A percentile compares a stretch with the other conserved stretches of the same genome.
Conservation (phyloP, 2,329 filamentous ascomycete genomes). For the Hymenoscyphus salicellus region DNA sequence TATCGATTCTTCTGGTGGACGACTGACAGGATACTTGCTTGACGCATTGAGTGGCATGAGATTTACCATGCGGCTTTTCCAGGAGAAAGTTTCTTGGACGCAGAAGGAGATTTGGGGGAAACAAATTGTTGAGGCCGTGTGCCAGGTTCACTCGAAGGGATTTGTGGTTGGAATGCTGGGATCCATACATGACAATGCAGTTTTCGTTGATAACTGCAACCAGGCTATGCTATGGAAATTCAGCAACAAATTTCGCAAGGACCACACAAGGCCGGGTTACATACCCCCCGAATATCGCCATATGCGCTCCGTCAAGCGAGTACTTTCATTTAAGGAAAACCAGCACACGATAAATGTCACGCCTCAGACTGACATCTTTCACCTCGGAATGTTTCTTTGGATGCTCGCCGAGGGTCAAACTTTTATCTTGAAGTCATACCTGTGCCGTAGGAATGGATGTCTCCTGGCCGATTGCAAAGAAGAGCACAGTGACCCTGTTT, state of each 20-base stretch:
- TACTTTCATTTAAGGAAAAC: not conserved
- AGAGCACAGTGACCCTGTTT: not conserved
- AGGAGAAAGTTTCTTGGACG: not conserved
- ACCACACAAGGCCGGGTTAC: not conserved
- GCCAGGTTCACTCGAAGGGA: not conserved
- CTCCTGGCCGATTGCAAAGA: not conserved
- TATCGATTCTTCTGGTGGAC: not conserved
- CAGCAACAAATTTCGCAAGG: not conserved
- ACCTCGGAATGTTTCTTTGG: not conserved
- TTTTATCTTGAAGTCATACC: not conserved
- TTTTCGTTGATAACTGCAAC: not conserved
- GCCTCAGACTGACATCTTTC: not conserved
- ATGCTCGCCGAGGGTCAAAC: not conserved
- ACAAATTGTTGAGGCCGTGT: not conserved
- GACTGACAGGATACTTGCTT: not conserved
- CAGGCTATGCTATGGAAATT: not conserved
- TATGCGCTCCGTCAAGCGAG: not conserved
- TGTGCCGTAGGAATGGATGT: not conserved
- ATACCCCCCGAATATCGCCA: not conserved
- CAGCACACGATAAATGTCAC: not conserved
- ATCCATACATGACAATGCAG: not conserved
- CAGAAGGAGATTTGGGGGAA: not conserved
- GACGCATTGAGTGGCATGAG: not conserved
- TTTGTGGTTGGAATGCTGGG: not conserved
- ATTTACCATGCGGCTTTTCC: not conserved